Evolutionary conservation across 2,329 filamentous ascomycete genomes (phyloP).

Genomic region (Cordyceps tenuipes): DNA sequence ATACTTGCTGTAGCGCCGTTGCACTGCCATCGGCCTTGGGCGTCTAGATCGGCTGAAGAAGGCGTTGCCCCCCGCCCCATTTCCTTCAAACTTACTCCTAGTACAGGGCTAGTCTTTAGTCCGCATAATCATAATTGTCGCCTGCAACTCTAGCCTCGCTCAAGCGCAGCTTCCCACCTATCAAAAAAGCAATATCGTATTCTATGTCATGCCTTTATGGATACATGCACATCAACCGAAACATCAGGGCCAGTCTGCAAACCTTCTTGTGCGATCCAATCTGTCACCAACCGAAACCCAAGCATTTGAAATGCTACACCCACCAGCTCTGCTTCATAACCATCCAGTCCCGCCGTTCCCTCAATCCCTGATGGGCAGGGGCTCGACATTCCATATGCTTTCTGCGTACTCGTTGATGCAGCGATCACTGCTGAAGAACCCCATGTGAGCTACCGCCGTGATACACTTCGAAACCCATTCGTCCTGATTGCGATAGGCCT

Average conservation of each 20-base stretch:
- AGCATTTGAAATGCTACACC: not conserved
- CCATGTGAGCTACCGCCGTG: conserved; percentile 83
- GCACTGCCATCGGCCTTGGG: not conserved
- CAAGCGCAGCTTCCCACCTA: not conserved
- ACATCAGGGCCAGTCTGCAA: not conserved
- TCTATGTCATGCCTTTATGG: not conserved
- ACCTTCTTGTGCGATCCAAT: not conserved
- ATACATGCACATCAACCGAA: not conserved
- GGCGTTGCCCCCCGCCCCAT: not conserved
- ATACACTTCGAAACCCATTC: conserved; percentile 91
- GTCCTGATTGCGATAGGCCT: conserved; percentile 85
- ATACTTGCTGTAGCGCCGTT: not conserved
- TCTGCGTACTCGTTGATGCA: conserved; percentile 98
- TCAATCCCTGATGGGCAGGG: conserved; percentile 44
- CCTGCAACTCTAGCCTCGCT: no score
- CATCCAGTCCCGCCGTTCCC: not conserved
- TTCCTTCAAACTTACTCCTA: not conserved
- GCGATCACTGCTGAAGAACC: conserved; percentile 91
- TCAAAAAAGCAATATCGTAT: not conserved
- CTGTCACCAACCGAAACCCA: not conserved
- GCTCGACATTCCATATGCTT: conserved; percentile 94
- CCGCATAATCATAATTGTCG: no score
- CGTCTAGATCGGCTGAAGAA: not conserved
- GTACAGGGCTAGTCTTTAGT: no score
- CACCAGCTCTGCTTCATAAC: not conserved